Conservation (phyloP, 2,329 filamentous ascomycete species). For the Diaporthe ampelina region DNA sequence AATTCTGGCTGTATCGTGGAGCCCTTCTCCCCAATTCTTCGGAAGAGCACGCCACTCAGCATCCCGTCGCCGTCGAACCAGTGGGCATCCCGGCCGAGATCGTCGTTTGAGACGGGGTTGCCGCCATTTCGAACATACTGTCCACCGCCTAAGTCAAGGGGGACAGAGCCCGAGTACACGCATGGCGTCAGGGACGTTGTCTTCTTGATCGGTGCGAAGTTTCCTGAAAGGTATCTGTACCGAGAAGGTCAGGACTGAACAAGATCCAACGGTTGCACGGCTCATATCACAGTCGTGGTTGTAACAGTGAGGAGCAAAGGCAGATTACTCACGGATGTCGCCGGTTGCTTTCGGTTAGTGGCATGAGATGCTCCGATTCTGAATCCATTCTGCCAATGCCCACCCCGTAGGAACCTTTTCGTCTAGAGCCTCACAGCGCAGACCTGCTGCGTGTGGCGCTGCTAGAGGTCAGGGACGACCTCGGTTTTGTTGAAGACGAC, state of each 20-base stretch:
- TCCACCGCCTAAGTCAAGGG: constrained; percentile 75
- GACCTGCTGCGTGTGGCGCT: constrained; percentile 19
- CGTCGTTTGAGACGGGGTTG: constrained; percentile 74
- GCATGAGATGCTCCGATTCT: constrained; percentile 3
- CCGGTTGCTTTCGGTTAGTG: neutral
- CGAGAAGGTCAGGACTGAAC: neutral
- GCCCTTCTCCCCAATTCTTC: constrained; percentile 54
- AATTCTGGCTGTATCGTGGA: constrained; percentile 69
- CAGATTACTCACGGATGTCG: constrained; percentile 27
- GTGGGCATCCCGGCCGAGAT: constrained; percentile 73
- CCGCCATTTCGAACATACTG: constrained; percentile 81
- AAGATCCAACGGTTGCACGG: neutral
- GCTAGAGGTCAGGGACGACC: neutral
- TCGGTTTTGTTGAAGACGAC: neutral
- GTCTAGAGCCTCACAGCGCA: neutral
- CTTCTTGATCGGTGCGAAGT: constrained; percentile 76
- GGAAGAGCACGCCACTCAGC: constrained; percentile 77
- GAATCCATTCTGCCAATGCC: neutral
- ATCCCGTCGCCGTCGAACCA: constrained; percentile 85
- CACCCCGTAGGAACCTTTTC: neutral
- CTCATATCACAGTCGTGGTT: no score
- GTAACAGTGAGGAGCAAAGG: no score
- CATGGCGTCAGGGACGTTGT: constrained; percentile 70
- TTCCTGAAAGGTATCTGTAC: constrained; percentile 73
- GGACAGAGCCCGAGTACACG: constrained; percentile 69